A percentile compares a stretch with the other conserved stretches of the same genome.
Evolutionary conservation across 306 rosid species (phyloP).

Genomic region (Neltuma alba): DNA sequence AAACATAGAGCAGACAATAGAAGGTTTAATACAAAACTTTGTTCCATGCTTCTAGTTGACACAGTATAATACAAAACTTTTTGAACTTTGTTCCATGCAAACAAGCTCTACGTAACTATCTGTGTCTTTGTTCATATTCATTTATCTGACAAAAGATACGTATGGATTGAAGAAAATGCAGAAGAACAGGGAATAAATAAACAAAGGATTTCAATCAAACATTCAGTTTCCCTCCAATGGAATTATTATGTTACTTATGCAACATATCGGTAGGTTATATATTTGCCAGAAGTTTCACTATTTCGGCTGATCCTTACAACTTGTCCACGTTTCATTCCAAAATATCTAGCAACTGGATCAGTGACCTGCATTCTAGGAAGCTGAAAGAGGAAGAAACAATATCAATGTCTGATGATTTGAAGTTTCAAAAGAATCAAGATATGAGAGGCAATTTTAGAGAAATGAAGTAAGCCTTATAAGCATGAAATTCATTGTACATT

Average conservation of each 20-base stretch:
- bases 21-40: too few species aligned
- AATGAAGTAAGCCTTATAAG: background rate
- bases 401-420: background rate
- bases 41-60: background rate
- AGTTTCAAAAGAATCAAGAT: background rate
- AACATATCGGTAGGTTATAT: slow-evolving; percentile 79
- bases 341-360: slow-evolving; percentile 86
- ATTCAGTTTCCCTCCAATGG: background rate
- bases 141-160: background rate
- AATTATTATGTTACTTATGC: slow-evolving; percentile 36
- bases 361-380: slow-evolving; percentile 67
- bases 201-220: background rate
- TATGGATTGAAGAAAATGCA: background rate
- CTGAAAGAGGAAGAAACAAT: background rate
- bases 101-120: too few species aligned
- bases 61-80: too few species aligned
- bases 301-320: slow-evolving; percentile 86
- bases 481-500: background rate
- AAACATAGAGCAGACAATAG: background rate
- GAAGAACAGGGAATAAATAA: too few species aligned
- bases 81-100: background rate
- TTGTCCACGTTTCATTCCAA: slow-evolving; percentile 90
- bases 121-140: background rate
- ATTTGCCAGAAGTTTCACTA: slow-evolving; percentile 90
- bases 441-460: background rate